Percentiles rank a stretch among this genome's conserved stretches.
Evolutionary conservation across 2,329 filamentous ascomycete species (phyloP).

Genomic region (Colletotrichum shisoi): DNA sequence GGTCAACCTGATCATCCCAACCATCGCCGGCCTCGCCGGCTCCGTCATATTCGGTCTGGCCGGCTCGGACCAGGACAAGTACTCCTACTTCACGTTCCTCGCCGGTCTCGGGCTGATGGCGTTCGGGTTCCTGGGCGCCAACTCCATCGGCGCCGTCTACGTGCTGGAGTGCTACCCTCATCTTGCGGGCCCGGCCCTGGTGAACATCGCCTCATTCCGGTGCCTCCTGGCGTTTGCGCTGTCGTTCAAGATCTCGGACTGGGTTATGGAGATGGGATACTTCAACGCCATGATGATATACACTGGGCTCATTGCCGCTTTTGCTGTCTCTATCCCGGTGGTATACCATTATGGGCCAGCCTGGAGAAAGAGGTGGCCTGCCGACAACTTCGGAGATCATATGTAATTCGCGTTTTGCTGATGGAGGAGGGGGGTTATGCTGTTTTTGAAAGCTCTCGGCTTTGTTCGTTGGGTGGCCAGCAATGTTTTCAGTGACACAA

Average conservation of each 20-base stretch:
- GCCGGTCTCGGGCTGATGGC: slow-evolving; percentile 44
- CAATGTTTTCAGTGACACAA: no score
- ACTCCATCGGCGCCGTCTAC: slow-evolving; percentile 46
- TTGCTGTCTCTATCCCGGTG: slow-evolving; percentile 44
- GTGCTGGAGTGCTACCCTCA: slow-evolving; percentile 48
- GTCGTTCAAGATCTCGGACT: slow-evolving; percentile 43
- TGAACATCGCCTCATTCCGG: slow-evolving; percentile 47
- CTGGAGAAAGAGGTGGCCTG: slow-evolving; percentile 31
- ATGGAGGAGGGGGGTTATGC: not conserved
- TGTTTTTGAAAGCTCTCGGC: not conserved
- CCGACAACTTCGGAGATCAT: slow-evolving; percentile 20
- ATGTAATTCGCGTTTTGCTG: slow-evolving; percentile 34
- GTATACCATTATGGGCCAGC: slow-evolving; percentile 42
- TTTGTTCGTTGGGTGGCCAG: not conserved
- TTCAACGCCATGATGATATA: slow-evolving; percentile 45
- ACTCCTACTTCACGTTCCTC: slow-evolving; percentile 43
- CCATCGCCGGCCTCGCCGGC: slow-evolving; percentile 44
- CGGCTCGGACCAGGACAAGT: slow-evolving; percentile 42
- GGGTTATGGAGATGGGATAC: slow-evolving; percentile 44
- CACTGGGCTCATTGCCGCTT: slow-evolving; percentile 46
- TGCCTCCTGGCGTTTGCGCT: slow-evolving; percentile 46
- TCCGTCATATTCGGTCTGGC: slow-evolving; percentile 47
- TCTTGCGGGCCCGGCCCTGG: slow-evolving; percentile 45
- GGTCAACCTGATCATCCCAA: slow-evolving; percentile 45
- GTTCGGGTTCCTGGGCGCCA: slow-evolving; percentile 44